Evolutionary conservation across 177 flowering plant genomes (phyloP).

Genomic region (Vitis hybrid): DNA sequence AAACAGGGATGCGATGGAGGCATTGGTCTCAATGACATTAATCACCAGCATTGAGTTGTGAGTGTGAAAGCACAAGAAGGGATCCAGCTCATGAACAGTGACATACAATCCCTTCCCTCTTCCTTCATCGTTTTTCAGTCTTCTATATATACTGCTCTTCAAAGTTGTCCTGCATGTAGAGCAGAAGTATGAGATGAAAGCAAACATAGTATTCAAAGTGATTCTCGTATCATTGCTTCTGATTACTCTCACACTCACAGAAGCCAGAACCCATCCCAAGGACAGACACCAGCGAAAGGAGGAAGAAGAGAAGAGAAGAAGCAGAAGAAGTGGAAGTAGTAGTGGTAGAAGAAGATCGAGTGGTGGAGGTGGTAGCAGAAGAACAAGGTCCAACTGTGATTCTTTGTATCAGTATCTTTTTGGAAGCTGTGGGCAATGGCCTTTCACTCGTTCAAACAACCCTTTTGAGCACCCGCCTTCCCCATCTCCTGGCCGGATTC

Average conservation of each 20-base stretch:
- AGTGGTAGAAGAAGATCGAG: conserved; percentile 7
- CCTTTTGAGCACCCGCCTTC: conserved; percentile 34
- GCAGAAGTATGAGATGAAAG: conserved; percentile 11
- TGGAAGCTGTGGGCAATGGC: conserved; percentile 68
- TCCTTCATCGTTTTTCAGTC: too few relatives aligned
- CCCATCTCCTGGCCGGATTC: conserved; percentile 15
- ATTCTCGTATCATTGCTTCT: conserved; percentile 13
- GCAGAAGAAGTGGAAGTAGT: not conserved
- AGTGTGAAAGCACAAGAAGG: not conserved
- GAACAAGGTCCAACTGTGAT: conserved; percentile 41
- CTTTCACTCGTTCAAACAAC: conserved; percentile 54
- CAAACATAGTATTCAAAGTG: not conserved
- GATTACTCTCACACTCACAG: conserved; percentile 9
- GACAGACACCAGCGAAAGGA: not conserved
- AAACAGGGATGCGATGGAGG: too few relatives aligned
- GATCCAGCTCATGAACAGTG: too few relatives aligned
- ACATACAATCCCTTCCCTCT: too few relatives aligned
- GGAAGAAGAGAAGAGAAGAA: conserved; percentile 8
- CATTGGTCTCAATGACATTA: too few relatives aligned
- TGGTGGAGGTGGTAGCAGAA: conserved; percentile 6
- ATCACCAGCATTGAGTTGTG: too few relatives aligned
- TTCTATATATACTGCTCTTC: too few relatives aligned
- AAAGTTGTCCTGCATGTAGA: not conserved
- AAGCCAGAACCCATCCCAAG: conserved; percentile 7
- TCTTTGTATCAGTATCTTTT: conserved; percentile 50